Evolutionary conservation across 2,329 filamentous ascomycete genomes (phyloP).

Genomic region (Fusarium miscanthi): DNA sequence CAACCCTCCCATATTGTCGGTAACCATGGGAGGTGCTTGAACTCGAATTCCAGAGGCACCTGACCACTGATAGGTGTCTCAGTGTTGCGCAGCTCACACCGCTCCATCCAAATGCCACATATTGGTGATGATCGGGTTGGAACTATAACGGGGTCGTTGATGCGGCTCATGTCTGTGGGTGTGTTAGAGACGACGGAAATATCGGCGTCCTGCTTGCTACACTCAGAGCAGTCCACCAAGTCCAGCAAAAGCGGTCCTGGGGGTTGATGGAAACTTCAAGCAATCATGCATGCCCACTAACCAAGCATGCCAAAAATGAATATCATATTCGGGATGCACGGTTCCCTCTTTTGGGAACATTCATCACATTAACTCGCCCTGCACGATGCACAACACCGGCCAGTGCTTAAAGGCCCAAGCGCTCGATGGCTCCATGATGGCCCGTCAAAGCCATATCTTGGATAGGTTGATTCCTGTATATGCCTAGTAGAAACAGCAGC

Average conservation of each 20-base stretch:
- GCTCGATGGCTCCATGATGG: constrained; percentile 18
- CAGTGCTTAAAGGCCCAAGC: constrained; percentile 20
- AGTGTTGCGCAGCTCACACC: constrained; percentile 18
- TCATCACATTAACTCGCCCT: constrained; percentile 9
- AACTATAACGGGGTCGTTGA: constrained; percentile 15
- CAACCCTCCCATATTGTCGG: constrained; percentile 5
- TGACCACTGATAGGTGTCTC: constrained; percentile 7
- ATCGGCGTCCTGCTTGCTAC: not conserved
- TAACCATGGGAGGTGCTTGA: not conserved
- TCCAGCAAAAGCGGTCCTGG: not conserved
- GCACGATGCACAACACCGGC: constrained; percentile 29
- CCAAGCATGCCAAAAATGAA: not conserved
- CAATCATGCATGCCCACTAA: not conserved
- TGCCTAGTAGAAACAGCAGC: not conserved
- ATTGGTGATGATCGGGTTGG: not conserved
- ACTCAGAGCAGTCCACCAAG: not conserved
- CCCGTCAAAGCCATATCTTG: constrained; percentile 7
- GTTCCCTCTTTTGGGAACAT: not conserved
- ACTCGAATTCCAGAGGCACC: not conserved
- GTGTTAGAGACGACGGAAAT: constrained; percentile 22
- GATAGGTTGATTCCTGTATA: constrained; percentile 9
- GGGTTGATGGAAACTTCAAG: not conserved
- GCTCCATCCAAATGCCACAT: not conserved
- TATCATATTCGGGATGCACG: constrained; percentile 2
- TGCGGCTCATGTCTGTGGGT: constrained; percentile 8